Percentiles rank a stretch among this genome's conserved stretches.
These are phyloP conservation scores for Penicillium antarcticum DNA, from an alignment of 495 filamentous ascomycete species.

Conservation along the genomic window DNA sequence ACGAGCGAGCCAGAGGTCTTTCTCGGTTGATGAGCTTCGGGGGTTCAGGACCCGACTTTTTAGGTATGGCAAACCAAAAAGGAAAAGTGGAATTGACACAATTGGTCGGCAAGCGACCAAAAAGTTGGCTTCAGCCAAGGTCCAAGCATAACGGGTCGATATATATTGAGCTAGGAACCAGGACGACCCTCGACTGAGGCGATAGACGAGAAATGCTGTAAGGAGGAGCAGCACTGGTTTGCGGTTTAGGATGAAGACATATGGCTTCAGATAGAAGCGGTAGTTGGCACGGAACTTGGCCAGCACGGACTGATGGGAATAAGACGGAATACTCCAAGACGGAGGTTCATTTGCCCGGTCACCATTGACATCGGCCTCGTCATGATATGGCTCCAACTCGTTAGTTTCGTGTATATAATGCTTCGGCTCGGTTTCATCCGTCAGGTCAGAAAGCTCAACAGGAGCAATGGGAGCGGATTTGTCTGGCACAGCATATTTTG, in stretches of 20 bases:
- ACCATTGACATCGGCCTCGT: slow-evolving; percentile 17
- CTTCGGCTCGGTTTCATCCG: slow-evolving; percentile 14
- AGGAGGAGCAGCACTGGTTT: slow-evolving; percentile 46
- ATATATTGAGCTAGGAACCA: slow-evolving; percentile 56
- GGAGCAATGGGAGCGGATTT: slow-evolving; percentile 4
- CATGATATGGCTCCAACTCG: slow-evolving; percentile 9
- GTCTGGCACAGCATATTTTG: slow-evolving; percentile 35
- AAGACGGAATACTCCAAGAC: slow-evolving; percentile 22
- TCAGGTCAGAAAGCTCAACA: slow-evolving; percentile 35
- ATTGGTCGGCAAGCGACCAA: slow-evolving; percentile 49
- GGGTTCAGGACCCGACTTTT: slow-evolving; percentile 16
- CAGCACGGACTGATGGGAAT: slow-evolving; percentile 12
- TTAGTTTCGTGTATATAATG: slow-evolving; percentile 11
- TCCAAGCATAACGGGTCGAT: slow-evolving; percentile 54
- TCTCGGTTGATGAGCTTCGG: slow-evolving; percentile 29
- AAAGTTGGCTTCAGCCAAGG: slow-evolving; percentile 52
- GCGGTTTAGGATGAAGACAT: slow-evolving; percentile 44
- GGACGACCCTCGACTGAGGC: slow-evolving; percentile 47
- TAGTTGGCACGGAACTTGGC: slow-evolving; percentile 13
- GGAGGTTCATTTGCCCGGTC: slow-evolving; percentile 8
- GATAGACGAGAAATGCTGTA: slow-evolving; percentile 49
- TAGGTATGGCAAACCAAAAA: slow-evolving; percentile 44
- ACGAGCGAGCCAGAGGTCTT: slow-evolving; percentile 52
- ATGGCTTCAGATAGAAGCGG: slow-evolving; percentile 30
- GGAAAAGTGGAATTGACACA: slow-evolving; percentile 50